Conservation (phyloP, 108 stramenopile genomes). For the Fragilariopsis cylindrus region DNA sequence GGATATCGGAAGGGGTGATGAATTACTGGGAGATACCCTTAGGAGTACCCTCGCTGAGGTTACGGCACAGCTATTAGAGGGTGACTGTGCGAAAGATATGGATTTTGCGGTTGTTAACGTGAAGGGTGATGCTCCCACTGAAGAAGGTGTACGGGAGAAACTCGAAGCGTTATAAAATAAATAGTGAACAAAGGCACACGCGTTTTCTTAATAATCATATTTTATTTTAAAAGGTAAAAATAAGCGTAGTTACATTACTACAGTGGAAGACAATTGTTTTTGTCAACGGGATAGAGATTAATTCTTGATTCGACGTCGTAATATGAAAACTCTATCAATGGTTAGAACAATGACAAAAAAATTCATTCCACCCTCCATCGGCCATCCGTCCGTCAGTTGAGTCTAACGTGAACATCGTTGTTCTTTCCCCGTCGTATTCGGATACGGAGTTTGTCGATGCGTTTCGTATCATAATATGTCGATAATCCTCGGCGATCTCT, state of each 20-base stretch:
- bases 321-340: too few relatives aligned
- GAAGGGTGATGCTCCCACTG: constrained; percentile 22
- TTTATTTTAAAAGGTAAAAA: too few relatives aligned
- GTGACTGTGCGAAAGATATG: constrained; percentile 41
- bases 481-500: constrained; percentile 19
- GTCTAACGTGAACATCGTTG: background rate
- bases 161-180: constrained; percentile 10
- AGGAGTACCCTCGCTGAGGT: constrained; percentile 57
- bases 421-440: constrained; percentile 6
- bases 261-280: too few relatives aligned
- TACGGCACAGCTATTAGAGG: constrained; percentile 47
- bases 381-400: background rate
- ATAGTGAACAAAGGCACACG: too few relatives aligned
- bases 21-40: constrained; percentile 59
- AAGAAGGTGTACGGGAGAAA: constrained; percentile 25
- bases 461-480: background rate
- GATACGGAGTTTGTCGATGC: background rate
- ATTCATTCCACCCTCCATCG: too few relatives aligned
- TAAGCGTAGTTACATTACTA: too few relatives aligned
- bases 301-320: too few relatives aligned
- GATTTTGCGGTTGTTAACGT: constrained; percentile 57
- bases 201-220: too few relatives aligned
- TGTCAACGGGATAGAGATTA: too few relatives aligned
- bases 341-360: too few relatives aligned
- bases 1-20: constrained; percentile 52